phyloP scores from a whole-genome alignment of 2,329 filamentous ascomycete species.

The Onygenales sp. region DNA sequence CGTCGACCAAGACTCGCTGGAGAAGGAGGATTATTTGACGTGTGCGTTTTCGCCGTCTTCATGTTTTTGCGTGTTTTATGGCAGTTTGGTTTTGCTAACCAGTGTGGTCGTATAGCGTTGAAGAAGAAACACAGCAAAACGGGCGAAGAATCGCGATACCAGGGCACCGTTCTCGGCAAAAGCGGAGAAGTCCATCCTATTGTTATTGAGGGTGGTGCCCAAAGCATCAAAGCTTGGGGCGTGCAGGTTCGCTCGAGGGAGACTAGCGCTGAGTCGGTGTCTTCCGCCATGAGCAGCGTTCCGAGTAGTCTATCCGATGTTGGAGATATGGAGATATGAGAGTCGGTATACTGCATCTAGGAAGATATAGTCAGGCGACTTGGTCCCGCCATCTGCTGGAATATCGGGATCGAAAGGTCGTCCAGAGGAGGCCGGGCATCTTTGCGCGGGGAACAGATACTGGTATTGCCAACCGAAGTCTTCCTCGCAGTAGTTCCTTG shows the following conservation, averaged over 20 bases:
- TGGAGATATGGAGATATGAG: constrained; percentile 28
- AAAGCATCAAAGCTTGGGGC: constrained; percentile 59
- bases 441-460: too few species aligned
- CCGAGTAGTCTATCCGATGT: constrained; percentile 31
- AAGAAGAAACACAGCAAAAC: constrained; percentile 91
- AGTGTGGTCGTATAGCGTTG: constrained; percentile 44
- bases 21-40: constrained; percentile 61
- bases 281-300: constrained; percentile 30
- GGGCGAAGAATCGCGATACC: constrained; percentile 75
- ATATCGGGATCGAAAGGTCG: not conserved
- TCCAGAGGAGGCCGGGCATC: too few species aligned
- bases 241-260: constrained; percentile 25
- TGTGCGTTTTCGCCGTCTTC: constrained; percentile 34
- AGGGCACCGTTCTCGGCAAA: constrained; percentile 73
- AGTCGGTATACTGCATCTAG: not conserved
- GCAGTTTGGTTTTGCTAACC: constrained; percentile 1
- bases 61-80: constrained; percentile 2
- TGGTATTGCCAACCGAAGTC: too few species aligned
- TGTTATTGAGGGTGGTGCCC: constrained; percentile 67
- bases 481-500: too few species aligned
- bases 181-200: constrained; percentile 61
- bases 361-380: not conserved
- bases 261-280: constrained; percentile 22
- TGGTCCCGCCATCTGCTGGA: too few species aligned
- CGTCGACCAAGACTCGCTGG: constrained; percentile 40